These are phyloP conservation scores for Spizellomyces sp. DNA, from an alignment of 192 early-diverging fungal species.

Conservation along the genomic window DNA sequence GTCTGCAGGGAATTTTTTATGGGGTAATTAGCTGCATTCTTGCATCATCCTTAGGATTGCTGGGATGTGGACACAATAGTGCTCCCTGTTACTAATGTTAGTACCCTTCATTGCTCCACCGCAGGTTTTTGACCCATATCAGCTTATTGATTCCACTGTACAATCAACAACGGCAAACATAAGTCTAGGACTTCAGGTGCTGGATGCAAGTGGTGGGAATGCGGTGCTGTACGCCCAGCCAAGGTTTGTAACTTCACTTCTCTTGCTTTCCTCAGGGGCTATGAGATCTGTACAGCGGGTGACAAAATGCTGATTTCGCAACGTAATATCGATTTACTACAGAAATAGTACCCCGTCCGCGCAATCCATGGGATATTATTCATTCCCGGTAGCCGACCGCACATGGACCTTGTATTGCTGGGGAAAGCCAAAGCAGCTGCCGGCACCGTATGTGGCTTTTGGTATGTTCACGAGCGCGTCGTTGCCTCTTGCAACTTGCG, in stretches of 20 bases:
- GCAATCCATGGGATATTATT: constrained; percentile 11
- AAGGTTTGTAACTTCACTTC: not conserved
- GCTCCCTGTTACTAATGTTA: not conserved
- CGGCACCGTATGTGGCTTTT: constrained; percentile 15
- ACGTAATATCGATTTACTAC: not conserved
- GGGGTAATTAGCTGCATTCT: constrained; percentile 6
- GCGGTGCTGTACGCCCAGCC: constrained; percentile 9
- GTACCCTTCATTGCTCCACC: not conserved
- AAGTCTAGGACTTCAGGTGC: constrained; percentile 16
- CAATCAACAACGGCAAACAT: constrained; percentile 15
- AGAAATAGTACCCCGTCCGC: not conserved
- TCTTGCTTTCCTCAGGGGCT: no score
- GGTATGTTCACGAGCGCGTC: not conserved
- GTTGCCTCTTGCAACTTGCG: not conserved
- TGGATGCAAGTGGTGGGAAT: constrained; percentile 17
- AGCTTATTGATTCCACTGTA: constrained; percentile 8
- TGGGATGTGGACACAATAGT: not conserved
- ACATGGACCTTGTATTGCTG: constrained; percentile 18
- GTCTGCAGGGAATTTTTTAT: constrained; percentile 12
- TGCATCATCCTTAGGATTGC: not conserved
- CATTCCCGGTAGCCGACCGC: constrained; percentile 4
- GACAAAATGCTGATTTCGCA: no score
- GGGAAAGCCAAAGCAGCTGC: not conserved
- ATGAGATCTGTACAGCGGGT: no score
- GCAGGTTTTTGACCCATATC: constrained; percentile 11